Evolutionary conservation across 2,329 filamentous ascomycete species (phyloP).

Genomic region (Claviceps paspali): DNA sequence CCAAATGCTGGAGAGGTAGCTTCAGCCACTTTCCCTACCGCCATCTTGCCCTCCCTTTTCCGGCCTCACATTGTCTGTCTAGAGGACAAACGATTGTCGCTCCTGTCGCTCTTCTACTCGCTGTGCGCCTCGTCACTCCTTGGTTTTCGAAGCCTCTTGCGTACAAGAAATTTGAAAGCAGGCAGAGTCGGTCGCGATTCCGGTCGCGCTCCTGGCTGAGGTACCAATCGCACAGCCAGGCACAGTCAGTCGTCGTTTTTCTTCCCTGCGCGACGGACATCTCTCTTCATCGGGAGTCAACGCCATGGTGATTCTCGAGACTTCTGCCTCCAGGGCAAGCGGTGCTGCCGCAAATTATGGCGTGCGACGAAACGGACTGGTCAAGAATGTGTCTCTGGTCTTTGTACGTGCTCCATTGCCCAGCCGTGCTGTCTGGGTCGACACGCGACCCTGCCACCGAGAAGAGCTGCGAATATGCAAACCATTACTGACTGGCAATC

Average conservation of each 20-base stretch:
- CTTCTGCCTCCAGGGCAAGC: constrained; percentile 5
- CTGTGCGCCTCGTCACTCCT: constrained; percentile 3
- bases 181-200: background rate
- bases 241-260: background rate
- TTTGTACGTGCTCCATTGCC: constrained; percentile 5
- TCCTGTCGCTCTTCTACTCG: background rate
- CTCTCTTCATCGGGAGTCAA: background rate
- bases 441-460: background rate
- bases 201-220: background rate
- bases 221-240: background rate
- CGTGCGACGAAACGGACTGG: constrained; percentile 6
- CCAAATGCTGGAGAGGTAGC: too few relatives aligned
- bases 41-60: too few relatives aligned
- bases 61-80: too few relatives aligned
- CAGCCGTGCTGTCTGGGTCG: background rate
- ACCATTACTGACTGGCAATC: constrained; percentile 8
- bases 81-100: background rate
- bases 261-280: background rate
- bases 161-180: background rate
- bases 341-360: constrained; percentile 2
- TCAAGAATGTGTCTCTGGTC: constrained; percentile 12
- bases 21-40: too few relatives aligned
- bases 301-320: constrained; percentile 10
- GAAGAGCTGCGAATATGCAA: background rate
- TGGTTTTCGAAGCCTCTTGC: background rate